Base-by-base conservation (phyloP, 805 yeast genomes). In the Suhomyces tanzawaensis region DNA sequence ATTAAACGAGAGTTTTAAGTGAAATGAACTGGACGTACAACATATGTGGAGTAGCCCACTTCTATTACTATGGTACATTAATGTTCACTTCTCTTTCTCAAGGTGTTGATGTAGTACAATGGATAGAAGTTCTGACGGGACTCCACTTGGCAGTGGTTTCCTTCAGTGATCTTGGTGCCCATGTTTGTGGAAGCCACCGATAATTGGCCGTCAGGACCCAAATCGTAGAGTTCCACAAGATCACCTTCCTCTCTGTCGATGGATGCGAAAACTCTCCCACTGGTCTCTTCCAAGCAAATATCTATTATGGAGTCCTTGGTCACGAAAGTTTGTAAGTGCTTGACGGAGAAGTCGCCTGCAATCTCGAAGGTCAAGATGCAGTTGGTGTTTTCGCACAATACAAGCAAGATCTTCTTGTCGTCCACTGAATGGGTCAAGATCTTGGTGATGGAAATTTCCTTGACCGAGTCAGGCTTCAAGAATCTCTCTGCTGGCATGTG, bases 401-500 rank as follows among this genome's bases (percentile, higher is more conserved):
- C 72, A 7, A 74, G 65, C 26, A 74, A 28, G 27, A 60, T 51
- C 18, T 64, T 62, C 7, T 41, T 26, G 3, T 52, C 51, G 34
- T 26, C 23, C 1, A 4, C 43, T 38, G 16, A 34, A 34, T 65
- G 50, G 4, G 78, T 52, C 4, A 64, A 43, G 9, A 77, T 57
- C 36, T 71, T 63, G 1, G 77, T 60, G 2, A 82, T 78, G 22
- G 79, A 65, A 36, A 68, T 69, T 57, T 84, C 90, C 37, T 65
- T 66, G 8, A 64, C 48, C 15, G 80, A 81, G 7, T 56, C 57
- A 25, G 62, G 67, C 41, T 76, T 74, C 57, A 76, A 76, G 54
- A 81, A 81, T 53, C 84, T 71, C 31, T 68, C 74, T 11, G 89
- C 85, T 0, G 86, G 84, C 37, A 72, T 57, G 55, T 85, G 91